Base-by-base conservation (phyloP, 192 early-diverging fungal genomes). In the Entrophospora sp. region DNA sequence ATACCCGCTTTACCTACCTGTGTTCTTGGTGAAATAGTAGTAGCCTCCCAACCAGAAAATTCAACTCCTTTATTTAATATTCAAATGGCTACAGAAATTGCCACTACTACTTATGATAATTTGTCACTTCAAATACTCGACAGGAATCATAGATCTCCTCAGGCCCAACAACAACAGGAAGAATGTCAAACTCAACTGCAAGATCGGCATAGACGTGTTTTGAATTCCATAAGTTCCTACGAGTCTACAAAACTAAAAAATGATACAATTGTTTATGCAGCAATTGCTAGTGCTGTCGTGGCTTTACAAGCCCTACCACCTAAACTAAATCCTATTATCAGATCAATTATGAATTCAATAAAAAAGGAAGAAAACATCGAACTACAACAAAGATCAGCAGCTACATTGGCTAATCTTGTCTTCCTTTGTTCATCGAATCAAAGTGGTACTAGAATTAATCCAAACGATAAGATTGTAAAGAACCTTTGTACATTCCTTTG, bases 401-500 rank as follows among this genome's bases (percentile, higher is more conserved):
- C 80, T 14, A 80, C 78, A 1, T 60, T 85, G 37, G 75, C 79
- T 30, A 83, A 77, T 30, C 72, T 73, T 16, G 72, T 84, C 24
- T 73, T 71, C 0, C 66, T 82, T 14, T 84, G 83, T 66, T 65
- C 73, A 34, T 67, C 63, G 7, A 68, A 73, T 1, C 69, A 81
- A 22, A 83, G 73, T 58, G 56, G 48, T 31, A 34, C 52, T 3
- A 69, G 76, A 6, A 69, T 75, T 2, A 78, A 69, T 27, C 84
- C 91, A 0, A 87, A 79, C 3, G 95, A 95, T 38, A 94, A 97
- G 69, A 82, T 99, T 36, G 72, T 94, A 51, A 89, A 87, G 38
- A 99, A 99, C 68, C 59, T 97, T 56, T 85, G 85, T 16, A 84
- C 85, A 2, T 89, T 92, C 53, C 77, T 92, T 16, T 97, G 95